Evolutionary conservation across 371 early-diverging fungal species (phyloP).

Genomic region (Nosema granulosis): DNA sequence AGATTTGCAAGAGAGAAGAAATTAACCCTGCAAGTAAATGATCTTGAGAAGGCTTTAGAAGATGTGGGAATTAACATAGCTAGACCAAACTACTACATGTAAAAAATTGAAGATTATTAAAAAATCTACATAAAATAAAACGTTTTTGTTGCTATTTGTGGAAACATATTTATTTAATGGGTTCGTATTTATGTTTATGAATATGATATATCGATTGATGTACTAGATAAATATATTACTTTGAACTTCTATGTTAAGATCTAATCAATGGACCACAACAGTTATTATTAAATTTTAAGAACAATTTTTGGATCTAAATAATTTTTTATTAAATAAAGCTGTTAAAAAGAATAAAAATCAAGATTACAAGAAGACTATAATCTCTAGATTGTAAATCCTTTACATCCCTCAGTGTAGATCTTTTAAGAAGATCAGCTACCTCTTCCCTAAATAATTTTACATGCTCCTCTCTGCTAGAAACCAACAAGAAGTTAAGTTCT

Average conservation of each 20-base stretch:
- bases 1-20: constrained; percentile 66
- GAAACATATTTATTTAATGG: too few relatives aligned
- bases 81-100: constrained; percentile 66
- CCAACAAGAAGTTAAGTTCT: constrained; percentile 52
- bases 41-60: constrained; percentile 67
- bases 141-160: too few relatives aligned
- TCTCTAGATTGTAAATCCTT: constrained; percentile 4
- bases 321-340: constrained; percentile 30
- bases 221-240: too few relatives aligned
- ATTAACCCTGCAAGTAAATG: constrained; percentile 63
- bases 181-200: too few relatives aligned
- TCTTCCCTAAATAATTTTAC: constrained; percentile 14
- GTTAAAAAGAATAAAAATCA: constrained; percentile 23
- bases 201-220: too few relatives aligned
- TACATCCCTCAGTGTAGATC: neutral
- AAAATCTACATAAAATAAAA: too few relatives aligned
- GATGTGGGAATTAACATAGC: constrained; percentile 65
- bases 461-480: constrained; percentile 2
- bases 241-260: too few relatives aligned
- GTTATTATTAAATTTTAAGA: too few relatives aligned
- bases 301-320: too few relatives aligned
- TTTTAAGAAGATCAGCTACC: neutral
- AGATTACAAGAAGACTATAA: neutral
- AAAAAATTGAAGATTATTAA: too few relatives aligned
- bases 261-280: too few relatives aligned